Percentiles rank a stretch among this genome's conserved stretches.
Conservation (phyloP, 2,329 filamentous ascomycete species). For the Hymenoscyphus scutula region DNA sequence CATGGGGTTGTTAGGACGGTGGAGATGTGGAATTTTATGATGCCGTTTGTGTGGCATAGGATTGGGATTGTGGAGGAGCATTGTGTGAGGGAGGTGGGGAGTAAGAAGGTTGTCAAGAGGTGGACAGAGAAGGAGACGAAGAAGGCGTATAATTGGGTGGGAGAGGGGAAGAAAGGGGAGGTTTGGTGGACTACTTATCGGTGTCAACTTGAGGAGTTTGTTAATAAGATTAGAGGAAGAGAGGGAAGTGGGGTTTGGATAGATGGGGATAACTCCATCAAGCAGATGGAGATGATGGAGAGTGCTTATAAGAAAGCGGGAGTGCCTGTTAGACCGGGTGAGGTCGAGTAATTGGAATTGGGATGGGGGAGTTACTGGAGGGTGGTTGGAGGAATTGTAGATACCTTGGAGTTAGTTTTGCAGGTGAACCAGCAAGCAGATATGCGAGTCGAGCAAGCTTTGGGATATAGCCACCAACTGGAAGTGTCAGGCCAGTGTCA, state of each 20-base stretch:
- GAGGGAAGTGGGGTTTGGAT: slow-evolving; percentile 42
- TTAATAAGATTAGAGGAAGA: slow-evolving; percentile 43
- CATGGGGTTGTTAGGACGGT: slow-evolving; percentile 24
- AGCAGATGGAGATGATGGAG: slow-evolving; percentile 47
- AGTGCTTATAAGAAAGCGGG: slow-evolving; percentile 45
- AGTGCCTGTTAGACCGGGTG: slow-evolving; percentile 29
- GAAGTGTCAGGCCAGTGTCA: too few relatives aligned
- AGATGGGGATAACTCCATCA: slow-evolving; percentile 42
- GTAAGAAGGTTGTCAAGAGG: slow-evolving; percentile 18
- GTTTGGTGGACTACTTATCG: slow-evolving; percentile 45
- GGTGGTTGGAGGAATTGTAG: neutral
- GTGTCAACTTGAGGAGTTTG: slow-evolving; percentile 49
- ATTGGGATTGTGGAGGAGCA: slow-evolving; percentile 25
- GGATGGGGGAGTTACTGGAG: neutral
- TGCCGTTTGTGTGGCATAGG: slow-evolving; percentile 25
- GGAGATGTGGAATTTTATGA: slow-evolving; percentile 22
- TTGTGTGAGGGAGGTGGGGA: slow-evolving; percentile 17
- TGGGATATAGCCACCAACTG: too few relatives aligned
- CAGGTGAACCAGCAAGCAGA: too few relatives aligned
- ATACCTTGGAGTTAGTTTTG: too few relatives aligned
- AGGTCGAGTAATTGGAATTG: neutral
- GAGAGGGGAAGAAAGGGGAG: slow-evolving; percentile 30
- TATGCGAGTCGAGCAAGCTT: too few relatives aligned
- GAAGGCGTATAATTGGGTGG: slow-evolving; percentile 27
- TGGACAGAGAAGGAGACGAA: slow-evolving; percentile 24